phyloP scores from a whole-genome alignment of 345 rosid genomes.

The Euphorbia pulcherrima region DNA sequence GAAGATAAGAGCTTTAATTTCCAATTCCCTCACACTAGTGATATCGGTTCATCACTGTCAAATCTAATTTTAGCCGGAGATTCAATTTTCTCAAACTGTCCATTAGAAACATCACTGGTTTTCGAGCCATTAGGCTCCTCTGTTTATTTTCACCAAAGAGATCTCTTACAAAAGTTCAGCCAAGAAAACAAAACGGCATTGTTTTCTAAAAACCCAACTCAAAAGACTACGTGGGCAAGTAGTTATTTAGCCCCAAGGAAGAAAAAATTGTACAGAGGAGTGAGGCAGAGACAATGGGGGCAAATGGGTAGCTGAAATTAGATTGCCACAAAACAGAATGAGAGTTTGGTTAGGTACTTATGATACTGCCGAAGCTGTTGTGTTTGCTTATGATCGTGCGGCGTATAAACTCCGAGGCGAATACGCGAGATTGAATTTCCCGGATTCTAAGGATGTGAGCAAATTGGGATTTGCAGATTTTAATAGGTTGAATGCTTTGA shows the following conservation, averaged over 20 bases:
- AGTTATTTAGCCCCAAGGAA: constrained; percentile 30
- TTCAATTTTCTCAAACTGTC: constrained; percentile 68
- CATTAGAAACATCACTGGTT: constrained; percentile 23
- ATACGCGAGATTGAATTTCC: constrained; percentile 85
- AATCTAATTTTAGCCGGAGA: constrained; percentile 74
- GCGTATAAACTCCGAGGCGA: constrained; percentile 94
- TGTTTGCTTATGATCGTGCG: constrained; percentile 93
- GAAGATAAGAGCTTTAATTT: constrained; percentile 33
- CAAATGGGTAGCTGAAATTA: constrained; percentile 99
- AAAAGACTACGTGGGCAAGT: constrained; percentile 28
- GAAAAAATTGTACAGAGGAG: constrained; percentile 94
- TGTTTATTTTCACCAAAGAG: constrained; percentile 82
- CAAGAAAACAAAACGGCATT: constrained; percentile 36
- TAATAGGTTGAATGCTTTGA: constrained; percentile 53
- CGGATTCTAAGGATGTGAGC: constrained; percentile 60
- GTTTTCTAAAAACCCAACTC: constrained; percentile 21
- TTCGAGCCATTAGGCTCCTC: constrained; percentile 67
- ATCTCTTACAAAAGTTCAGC: constrained; percentile 57
- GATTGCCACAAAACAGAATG: constrained; percentile 91
- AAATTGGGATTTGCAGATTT: constrained; percentile 57
- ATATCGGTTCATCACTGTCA: constrained; percentile 58
- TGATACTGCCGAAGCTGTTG: constrained; percentile 86
- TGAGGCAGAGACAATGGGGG: constrained; percentile 98
- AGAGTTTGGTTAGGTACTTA: constrained; percentile 96
- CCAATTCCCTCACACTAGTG: constrained; percentile 24